A percentile compares a stretch with the other conserved stretches of the same genome.
Evolutionary conservation across 148 eudicot genomes (phyloP).

Genomic region (Vaccinium darrowii): DNA sequence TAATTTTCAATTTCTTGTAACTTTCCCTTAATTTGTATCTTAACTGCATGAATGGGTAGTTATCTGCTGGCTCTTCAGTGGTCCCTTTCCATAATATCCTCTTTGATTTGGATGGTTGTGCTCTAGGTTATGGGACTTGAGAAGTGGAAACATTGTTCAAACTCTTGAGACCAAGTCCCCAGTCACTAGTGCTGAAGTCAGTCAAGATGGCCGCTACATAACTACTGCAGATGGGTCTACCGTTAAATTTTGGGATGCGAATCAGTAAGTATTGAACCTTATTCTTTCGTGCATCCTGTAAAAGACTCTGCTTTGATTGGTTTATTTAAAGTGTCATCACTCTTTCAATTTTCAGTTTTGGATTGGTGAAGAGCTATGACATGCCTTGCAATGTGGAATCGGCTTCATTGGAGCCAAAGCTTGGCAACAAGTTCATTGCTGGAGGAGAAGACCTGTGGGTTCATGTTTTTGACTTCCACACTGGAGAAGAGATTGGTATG

Average conservation of each 20-base stretch:
- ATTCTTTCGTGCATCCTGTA: neutral
- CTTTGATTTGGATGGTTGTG: neutral
- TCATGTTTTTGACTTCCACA: constrained; percentile 73
- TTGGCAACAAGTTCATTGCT: constrained; percentile 74
- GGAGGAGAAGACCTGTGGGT: constrained; percentile 94
- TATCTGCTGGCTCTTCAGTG: neutral
- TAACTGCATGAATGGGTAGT: neutral
- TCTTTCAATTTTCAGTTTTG: constrained; percentile 52
- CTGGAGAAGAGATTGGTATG: constrained; percentile 77
- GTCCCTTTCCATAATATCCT: neutral
- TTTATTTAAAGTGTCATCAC: neutral
- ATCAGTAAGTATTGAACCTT: constrained; percentile 48
- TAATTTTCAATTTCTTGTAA: neutral
- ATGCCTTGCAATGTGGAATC: constrained; percentile 83
- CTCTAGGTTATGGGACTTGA: constrained; percentile 75
- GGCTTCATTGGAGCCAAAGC: constrained; percentile 81
- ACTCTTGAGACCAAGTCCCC: constrained; percentile 80
- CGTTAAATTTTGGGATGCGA: constrained; percentile 91
- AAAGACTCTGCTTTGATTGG: neutral
- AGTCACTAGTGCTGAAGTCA: constrained; percentile 87
- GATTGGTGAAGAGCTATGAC: constrained; percentile 76
- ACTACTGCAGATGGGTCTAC: constrained; percentile 80
- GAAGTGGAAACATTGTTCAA: constrained; percentile 66
- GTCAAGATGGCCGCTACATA: constrained; percentile 88
- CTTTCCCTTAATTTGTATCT: neutral